Conservation (phyloP, 331 rosid species). For the Dryas integrifolia region DNA sequence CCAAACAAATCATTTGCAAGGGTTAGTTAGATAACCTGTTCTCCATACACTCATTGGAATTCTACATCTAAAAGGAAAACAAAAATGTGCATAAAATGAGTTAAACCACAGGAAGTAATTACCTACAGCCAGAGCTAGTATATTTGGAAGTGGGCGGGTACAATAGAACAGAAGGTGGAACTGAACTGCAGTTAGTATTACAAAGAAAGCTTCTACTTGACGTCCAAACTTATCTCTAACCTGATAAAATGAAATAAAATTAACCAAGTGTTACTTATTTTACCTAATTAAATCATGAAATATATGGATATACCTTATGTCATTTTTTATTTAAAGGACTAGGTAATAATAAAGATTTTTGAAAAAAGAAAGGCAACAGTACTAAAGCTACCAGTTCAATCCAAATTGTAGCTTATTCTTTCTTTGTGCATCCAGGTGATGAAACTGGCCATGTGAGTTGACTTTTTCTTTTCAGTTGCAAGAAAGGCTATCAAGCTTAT, state of each 20-base stretch:
- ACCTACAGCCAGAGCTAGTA: slow-evolving; percentile 80
- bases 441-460: not conserved
- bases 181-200: slow-evolving; percentile 69
- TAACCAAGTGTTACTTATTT: not conserved
- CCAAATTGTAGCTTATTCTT: not conserved
- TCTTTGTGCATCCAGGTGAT: not conserved
- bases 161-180: slow-evolving; percentile 87
- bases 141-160: slow-evolving; percentile 87
- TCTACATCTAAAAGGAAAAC: not conserved
- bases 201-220: slow-evolving; percentile 90
- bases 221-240: slow-evolving; percentile 72
- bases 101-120: slow-evolving; percentile 28
- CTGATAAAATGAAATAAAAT: slow-evolving; percentile 42
- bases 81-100: slow-evolving; percentile 20
- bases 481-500: not conserved
- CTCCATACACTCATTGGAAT: not conserved
- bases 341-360: not conserved
- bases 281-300: not conserved
- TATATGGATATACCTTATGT: no score
- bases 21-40: not conserved
- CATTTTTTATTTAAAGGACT: no score
- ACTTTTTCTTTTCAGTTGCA: not conserved
- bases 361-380: not conserved
- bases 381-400: not conserved
- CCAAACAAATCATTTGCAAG: slow-evolving; percentile 1